Evolutionary conservation across 192 early-diverging fungal species (phyloP), one percentile per base, ranked within the genome.

Genomic region (Pilaira anomala): DNA sequence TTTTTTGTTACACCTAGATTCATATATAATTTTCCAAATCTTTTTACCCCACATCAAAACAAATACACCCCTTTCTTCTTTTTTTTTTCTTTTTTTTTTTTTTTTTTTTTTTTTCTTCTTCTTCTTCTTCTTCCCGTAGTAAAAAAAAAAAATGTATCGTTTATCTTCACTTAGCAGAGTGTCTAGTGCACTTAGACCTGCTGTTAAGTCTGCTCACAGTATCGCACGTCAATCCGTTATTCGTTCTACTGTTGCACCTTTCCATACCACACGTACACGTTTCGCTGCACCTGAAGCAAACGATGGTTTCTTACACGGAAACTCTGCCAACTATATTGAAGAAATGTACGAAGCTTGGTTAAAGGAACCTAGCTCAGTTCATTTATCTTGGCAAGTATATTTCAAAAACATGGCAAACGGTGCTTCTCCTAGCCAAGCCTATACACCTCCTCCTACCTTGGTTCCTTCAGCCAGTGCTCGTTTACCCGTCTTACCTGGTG

Each of bases 341-440:
- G 90, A 95, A 51, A 97, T 98, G 94, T 97, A 95, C 83, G 78
- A 82, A 57, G 92, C 94, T 24, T 99, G 95, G 91, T 81, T 83
- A 29, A 82, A 82, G 67, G 92, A 99, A 63, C 95, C 97, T 13
- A 78, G 76, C 42, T 90, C 90, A 5, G 97, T 99, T 21, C 94
- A 97, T 74, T 78, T 91, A 44, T 95, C 93, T 54, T 99, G 97
- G 97, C 94, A 94, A 68, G 83, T 91, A 13, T 99, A 99, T 82
- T 99, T 99, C 73, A 85, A 84, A 72, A 89, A 90, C 74, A 81
- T 92, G 54, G 75, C 81, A 63, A 76, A 78, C 21, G 87, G 89
- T 29, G 70, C 84, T 33, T 75, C 77, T 58, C 78, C 88, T 12
- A 77, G 79, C 0, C 81, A 88, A 55, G 54, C 93, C 28, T 95